Evolutionary conservation across 331 rosid species (phyloP), one percentile per base, ranked within the genome.

Genomic region (Prunus yedoensis): DNA sequence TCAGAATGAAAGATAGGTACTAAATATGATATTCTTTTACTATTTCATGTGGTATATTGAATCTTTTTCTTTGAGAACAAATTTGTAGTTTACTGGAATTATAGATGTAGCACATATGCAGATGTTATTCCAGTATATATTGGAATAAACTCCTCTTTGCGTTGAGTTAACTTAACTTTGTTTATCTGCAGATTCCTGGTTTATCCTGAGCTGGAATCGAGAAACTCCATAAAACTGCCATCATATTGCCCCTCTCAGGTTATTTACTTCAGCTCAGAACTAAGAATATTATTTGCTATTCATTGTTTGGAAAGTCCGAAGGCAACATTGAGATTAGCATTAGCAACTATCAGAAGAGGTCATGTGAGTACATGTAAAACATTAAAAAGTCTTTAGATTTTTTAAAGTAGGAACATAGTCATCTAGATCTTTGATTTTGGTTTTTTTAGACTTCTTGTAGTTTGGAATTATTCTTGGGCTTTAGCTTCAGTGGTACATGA

Each of bases 131-230:
- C 38, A 35, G 7, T 35, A 65, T 70, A 41, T 21, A 70, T 68
- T 73, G 64, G 46, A 65, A 64, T 64, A 10, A 41, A 27, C 50
- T 70, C 78, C 57, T 61, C 5, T 56, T 71, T 21, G 8, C 74
- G 18, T 50, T 58, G 74, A 28, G 41, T 78, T 79, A 59, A 72
- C 38, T 66, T 17, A 51, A 14, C 1, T 16, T 45, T 73, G 68
- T 53, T 66, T 71, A 2, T 49, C 30, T 83, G 71, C 91, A 94
- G 98, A 83, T 94, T 90, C 83, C 82, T 82, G 67, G 91, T 89
- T 76, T 90, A 87, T 86, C 98, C 97, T 18, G 97, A 91, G 84
- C 82, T 94, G 76, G 97, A 94, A 86, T 90, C 96, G 56, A 89
- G 98, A 86, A 94, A 90, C 87, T 86, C 91, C 77, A 76, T 91